Evolutionary conservation across 257 asterid genomes (phyloP).

Genomic region (Ilex aquifolium): DNA sequence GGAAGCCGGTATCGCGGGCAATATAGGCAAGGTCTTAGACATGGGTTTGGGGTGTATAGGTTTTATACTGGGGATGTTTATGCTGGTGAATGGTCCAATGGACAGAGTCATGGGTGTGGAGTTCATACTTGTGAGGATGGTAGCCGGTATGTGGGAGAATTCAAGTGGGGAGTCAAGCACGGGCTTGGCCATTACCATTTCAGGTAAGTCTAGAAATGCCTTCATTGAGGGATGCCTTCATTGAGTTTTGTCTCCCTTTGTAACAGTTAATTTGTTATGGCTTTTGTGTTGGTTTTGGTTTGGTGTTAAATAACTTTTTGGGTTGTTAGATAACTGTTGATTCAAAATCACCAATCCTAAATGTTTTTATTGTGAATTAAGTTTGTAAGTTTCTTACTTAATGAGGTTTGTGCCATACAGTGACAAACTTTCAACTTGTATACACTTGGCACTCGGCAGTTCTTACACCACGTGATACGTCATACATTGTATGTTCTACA

Average conservation of each 20-base stretch:
- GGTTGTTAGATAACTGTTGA: too few relatives aligned
- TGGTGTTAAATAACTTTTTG: too few relatives aligned
- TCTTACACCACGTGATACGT: too few relatives aligned
- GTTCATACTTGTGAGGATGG: constrained; percentile 88
- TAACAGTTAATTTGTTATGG: not conserved
- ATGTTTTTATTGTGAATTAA: too few relatives aligned
- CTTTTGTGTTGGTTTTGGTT: not conserved
- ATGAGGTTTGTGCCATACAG: too few relatives aligned
- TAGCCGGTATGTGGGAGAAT: constrained; percentile 79
- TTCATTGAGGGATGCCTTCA: not conserved
- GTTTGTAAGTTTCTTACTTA: too few relatives aligned
- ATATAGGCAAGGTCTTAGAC: constrained; percentile 83
- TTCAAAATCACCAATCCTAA: too few relatives aligned
- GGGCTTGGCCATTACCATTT: constrained; percentile 91
- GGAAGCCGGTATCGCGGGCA: constrained; percentile 89
- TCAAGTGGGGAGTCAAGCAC: constrained; percentile 90
- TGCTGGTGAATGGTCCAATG: constrained; percentile 93
- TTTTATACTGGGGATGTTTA: constrained; percentile 95
- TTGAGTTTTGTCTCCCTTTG: constrained; percentile 1
- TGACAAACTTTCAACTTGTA: too few relatives aligned
- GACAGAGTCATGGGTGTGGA: constrained; percentile 91
- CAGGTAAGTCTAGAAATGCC: constrained; percentile 42
- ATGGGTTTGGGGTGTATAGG: constrained; percentile 84
- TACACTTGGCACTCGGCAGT: too few relatives aligned
- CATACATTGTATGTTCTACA: too few relatives aligned